Evolutionary conservation across 164 flowering plant genomes (phyloP).

Genomic region (Platanus orientalis): DNA sequence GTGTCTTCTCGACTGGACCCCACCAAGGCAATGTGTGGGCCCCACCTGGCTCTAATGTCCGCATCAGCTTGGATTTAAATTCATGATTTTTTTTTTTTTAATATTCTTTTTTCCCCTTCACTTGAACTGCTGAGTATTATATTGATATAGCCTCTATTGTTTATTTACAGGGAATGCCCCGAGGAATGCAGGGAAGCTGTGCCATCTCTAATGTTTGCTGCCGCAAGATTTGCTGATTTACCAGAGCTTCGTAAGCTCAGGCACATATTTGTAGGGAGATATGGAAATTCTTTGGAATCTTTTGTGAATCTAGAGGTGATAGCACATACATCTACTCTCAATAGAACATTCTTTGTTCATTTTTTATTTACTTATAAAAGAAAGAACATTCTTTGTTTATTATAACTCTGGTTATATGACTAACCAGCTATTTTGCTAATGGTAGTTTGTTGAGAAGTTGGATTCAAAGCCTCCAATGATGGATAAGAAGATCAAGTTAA

Average conservation of each 20-base stretch:
- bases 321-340: background rate
- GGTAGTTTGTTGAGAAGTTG: slow-evolving; percentile 42
- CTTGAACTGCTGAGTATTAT: background rate
- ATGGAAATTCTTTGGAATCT: slow-evolving; percentile 52
- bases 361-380: no score
- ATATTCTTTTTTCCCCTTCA: background rate
- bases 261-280: slow-evolving; percentile 62
- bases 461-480: slow-evolving; percentile 33
- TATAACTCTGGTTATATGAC: background rate
- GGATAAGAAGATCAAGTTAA: slow-evolving; percentile 55
- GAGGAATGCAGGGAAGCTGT: slow-evolving; percentile 77
- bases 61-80: no score
- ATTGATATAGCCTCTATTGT: background rate
- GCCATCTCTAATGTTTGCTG: slow-evolving; percentile 81
- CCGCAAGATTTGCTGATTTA: slow-evolving; percentile 85
- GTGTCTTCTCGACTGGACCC: no score
- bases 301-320: slow-evolving; percentile 64
- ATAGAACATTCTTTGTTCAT: background rate
- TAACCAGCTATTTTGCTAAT: slow-evolving; percentile 7
- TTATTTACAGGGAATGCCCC: slow-evolving; percentile 66
- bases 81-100: background rate
- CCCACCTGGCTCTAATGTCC: no score
- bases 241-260: slow-evolving; percentile 90
- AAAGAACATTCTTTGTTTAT: background rate
- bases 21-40: no score